Evolutionary conservation across 768 basidiomycete genomes (phyloP).

Genomic region (Trametes punicea): DNA sequence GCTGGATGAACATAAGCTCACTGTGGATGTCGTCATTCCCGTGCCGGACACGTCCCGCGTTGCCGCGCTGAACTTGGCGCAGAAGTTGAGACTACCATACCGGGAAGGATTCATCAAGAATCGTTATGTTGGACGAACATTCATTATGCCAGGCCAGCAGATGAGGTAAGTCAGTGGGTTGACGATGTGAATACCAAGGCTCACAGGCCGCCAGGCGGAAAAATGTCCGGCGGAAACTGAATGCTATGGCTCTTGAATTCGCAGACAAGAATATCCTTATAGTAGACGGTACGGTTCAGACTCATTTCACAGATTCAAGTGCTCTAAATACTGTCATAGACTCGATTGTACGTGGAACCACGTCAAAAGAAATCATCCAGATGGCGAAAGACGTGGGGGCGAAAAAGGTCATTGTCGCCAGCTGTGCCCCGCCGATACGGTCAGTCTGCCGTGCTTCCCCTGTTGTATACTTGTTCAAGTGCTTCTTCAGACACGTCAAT

Average conservation of each 20-base stretch:
- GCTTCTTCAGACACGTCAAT: conserved; percentile 64
- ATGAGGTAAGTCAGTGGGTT: conserved; percentile 57
- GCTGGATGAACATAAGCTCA: conserved; percentile 60
- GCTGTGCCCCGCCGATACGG: conserved; percentile 96
- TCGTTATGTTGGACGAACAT: conserved; percentile 95
- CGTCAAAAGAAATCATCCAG: conserved; percentile 97
- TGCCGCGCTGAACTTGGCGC: conserved; percentile 92
- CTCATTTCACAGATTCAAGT: background rate
- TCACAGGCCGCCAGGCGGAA: conserved; percentile 54
- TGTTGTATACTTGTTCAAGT: background rate
- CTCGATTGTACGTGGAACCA: conserved; percentile 97
- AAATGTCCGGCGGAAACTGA: conserved; percentile 93
- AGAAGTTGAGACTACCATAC: conserved; percentile 85
- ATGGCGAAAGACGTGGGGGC: conserved; percentile 99
- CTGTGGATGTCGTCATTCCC: conserved; percentile 95
- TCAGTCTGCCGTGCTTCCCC: conserved; percentile 29
- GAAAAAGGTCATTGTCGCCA: conserved; percentile 92
- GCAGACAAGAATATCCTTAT: conserved; percentile 87
- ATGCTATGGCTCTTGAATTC: conserved; percentile 99
- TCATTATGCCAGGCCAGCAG: conserved; percentile 99
- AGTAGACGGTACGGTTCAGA: conserved; percentile 73
- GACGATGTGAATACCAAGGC: background rate
- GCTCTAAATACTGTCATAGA: conserved; percentile 45
- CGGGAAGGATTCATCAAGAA: conserved; percentile 99
- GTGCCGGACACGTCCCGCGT: conserved; percentile 97